Evolutionary conservation across 768 basidiomycete species (phyloP).

Genomic region (Phlebiopsis gigantea): DNA sequence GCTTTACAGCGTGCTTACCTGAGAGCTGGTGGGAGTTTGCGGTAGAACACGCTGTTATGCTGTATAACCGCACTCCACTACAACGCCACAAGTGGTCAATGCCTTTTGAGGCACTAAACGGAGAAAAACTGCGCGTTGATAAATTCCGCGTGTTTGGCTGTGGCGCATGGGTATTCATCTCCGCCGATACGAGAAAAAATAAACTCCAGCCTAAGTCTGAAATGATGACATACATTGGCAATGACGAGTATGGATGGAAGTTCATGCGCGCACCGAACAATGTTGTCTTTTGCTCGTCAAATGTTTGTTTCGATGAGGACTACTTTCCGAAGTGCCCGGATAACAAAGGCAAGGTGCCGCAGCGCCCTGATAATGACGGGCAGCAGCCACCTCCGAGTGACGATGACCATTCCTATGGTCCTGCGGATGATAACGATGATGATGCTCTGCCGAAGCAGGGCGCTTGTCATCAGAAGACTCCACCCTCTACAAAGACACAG

Average conservation of each 20-base stretch:
- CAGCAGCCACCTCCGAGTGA: background rate
- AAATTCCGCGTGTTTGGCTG: background rate
- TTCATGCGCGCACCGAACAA: background rate
- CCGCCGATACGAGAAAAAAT: background rate
- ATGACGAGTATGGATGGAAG: background rate
- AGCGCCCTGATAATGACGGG: too few species aligned
- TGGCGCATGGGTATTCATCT: background rate
- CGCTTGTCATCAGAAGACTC: background rate
- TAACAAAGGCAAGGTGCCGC: background rate
- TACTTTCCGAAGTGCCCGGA: background rate
- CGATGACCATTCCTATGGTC: background rate
- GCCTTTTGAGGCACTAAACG: background rate
- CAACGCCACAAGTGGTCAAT: background rate
- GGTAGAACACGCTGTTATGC: background rate
- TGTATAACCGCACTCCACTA: background rate
- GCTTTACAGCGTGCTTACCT: conserved; percentile 23
- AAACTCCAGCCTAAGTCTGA: background rate
- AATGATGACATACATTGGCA: background rate
- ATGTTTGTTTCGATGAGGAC: background rate
- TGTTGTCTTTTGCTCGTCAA: background rate
- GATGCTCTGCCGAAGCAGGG: background rate
- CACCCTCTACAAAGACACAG: background rate
- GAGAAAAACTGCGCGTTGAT: background rate
- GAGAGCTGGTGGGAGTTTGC: conserved; percentile 12
- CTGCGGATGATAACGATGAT: background rate